A percentile compares a stretch with the other conserved stretches of the same genome.
Conservation (phyloP, 108 stramenopile genomes). For the Cyclostephanos tholiformis region DNA sequence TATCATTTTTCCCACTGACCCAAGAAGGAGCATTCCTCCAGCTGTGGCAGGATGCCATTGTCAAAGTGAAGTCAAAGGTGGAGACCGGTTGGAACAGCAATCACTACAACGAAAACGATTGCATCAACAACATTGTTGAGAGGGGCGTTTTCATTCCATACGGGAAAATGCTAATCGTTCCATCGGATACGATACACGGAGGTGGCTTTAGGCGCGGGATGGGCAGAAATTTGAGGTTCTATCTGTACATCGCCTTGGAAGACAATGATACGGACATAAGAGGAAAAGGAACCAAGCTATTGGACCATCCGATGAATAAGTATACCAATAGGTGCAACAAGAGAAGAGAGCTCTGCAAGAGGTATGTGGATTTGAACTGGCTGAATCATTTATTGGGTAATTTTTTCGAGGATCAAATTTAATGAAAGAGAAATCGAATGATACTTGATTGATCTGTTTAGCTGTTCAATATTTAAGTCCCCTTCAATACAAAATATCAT, state of each 20-base stretch:
- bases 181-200: constrained; percentile 64
- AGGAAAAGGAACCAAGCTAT: constrained; percentile 7
- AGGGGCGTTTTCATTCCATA: constrained; percentile 64
- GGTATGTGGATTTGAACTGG: constrained; percentile 38
- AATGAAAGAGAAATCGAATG: background rate
- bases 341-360: constrained; percentile 34
- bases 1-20: constrained; percentile 70
- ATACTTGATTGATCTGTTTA: too few relatives aligned
- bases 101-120: background rate
- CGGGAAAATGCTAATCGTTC: constrained; percentile 63
- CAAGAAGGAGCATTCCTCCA: constrained; percentile 64
- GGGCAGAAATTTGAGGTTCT: constrained; percentile 59
- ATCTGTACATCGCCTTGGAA: constrained; percentile 57
- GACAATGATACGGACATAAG: background rate
- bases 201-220: constrained; percentile 65
- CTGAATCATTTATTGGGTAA: constrained; percentile 27
- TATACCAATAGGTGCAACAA: constrained; percentile 38
- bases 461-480: too few relatives aligned
- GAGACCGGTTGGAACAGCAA: background rate
- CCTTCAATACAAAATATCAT: constrained; percentile 78
- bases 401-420: constrained; percentile 27
- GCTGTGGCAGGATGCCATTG: constrained; percentile 49
- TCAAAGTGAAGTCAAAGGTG: background rate
- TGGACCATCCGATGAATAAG: constrained; percentile 45
- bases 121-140: background rate